A percentile compares a stretch with the other conserved stretches of the same genome.
These are phyloP conservation scores for Xylaria nigripes DNA, from an alignment of 495 filamentous ascomycete genomes.

Conservation along the genomic window DNA sequence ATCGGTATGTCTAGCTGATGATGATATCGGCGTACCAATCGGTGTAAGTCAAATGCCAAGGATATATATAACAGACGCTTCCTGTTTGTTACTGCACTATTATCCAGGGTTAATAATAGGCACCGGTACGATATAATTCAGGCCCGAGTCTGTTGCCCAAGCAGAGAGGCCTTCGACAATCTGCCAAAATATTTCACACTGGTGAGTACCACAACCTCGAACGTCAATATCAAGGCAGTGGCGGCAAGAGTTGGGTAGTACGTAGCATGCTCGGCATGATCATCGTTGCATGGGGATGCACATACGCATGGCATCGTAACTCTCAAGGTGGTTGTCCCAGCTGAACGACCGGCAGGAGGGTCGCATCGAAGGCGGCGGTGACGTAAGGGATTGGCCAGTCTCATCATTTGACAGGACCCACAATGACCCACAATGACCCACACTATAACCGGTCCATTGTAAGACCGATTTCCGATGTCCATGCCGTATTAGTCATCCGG, in stretches of 20 bases:
- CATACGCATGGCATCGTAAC: not conserved
- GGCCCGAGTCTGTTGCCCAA: no score
- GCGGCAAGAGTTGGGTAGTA: not conserved
- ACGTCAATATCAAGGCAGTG: not conserved
- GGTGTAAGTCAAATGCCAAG: not conserved
- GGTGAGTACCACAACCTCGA: not conserved
- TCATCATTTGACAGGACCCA: slow-evolving; percentile 2
- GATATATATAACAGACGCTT: not conserved
- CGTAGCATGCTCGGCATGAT: no score
- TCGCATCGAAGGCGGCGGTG: slow-evolving; percentile 1
- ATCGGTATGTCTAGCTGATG: not conserved
- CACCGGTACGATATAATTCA: not conserved
- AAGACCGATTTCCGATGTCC: not conserved
- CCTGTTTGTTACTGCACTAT: not conserved
- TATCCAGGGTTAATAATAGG: not conserved
- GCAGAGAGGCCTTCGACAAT: no score
- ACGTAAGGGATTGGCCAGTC: slow-evolving; percentile 7
- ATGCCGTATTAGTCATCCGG: not conserved
- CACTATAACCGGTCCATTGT: not conserved
- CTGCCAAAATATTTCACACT: not conserved
- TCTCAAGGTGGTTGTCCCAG: not conserved
- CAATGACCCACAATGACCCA: not conserved
- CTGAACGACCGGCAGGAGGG: not conserved
- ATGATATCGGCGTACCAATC: not conserved
- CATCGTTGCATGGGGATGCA: not conserved